Evolutionary conservation across 2,329 filamentous ascomycete genomes (phyloP).

Genomic region (Coniochaeta ligniaria): DNA sequence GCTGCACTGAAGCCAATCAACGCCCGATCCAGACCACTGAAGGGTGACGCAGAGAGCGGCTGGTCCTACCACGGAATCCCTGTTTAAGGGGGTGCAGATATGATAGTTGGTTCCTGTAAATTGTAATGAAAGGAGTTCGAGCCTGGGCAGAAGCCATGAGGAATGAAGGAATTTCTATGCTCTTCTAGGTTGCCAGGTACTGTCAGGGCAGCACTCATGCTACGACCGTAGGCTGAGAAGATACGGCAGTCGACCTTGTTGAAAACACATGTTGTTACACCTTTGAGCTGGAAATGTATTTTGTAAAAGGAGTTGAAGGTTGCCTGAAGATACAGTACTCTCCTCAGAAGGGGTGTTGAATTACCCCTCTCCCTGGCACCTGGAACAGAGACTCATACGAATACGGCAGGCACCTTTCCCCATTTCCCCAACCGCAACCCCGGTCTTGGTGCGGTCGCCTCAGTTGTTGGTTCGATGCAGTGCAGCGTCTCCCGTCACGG

Average conservation of each 20-base stretch:
- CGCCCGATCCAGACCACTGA: too few species aligned
- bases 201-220: background rate
- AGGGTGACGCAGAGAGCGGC: too few species aligned
- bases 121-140: too few species aligned
- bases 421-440: background rate
- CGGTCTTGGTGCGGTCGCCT: background rate
- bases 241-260: too few species aligned
- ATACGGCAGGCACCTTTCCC: too few species aligned
- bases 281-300: background rate
- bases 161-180: background rate
- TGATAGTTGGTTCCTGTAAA: background rate
- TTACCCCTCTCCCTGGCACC: too few species aligned
- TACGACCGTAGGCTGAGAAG: background rate
- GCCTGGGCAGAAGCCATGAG: background rate
- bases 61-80: background rate
- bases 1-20: too few species aligned
- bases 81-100: background rate
- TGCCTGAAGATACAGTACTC: too few species aligned
- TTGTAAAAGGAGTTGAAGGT: background rate
- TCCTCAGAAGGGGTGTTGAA: too few species aligned
- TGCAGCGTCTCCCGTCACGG: background rate
- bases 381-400: too few species aligned
- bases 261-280: background rate
- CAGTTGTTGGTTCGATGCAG: background rate
- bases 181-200: too few species aligned